A percentile compares a stretch with the other conserved stretches of the same genome.
Conservation (phyloP, 2,329 filamentous ascomycete genomes). For the Sporothrix dimorphospora region DNA sequence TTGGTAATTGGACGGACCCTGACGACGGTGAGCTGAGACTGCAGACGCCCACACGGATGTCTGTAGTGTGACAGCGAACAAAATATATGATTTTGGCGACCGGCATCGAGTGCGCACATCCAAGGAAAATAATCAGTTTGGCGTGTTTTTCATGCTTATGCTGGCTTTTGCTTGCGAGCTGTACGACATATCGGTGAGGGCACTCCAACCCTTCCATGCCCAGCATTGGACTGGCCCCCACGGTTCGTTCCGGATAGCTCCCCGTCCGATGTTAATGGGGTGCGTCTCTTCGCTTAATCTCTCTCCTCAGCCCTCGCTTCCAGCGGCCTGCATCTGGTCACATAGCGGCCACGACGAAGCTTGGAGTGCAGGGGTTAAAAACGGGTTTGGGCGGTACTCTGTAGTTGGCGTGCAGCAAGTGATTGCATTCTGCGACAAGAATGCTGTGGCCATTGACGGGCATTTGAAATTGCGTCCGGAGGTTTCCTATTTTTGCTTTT, state of each 20-base stretch:
- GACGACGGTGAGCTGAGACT: background rate
- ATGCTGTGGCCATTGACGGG: background rate
- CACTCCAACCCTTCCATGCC: too few species aligned
- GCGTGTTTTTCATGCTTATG: too few species aligned
- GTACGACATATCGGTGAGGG: too few species aligned
- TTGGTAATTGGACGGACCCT: too few species aligned
- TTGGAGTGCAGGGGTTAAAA: too few species aligned
- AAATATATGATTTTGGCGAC: background rate
- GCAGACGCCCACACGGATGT: background rate
- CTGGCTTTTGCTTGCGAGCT: too few species aligned
- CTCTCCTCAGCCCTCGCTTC: background rate
- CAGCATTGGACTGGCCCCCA: background rate
- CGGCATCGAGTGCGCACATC: background rate
- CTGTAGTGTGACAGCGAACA: background rate
- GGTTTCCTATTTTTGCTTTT: background rate
- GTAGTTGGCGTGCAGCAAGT: background rate
- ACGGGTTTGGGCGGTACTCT: too few species aligned
- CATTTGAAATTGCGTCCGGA: background rate
- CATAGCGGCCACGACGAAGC: background rate
- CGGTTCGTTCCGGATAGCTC: background rate
- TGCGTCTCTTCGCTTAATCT: background rate
- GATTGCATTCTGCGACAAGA: background rate
- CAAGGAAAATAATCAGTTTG: background rate
- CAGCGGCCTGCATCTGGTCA: background rate
- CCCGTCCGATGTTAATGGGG: background rate